These are phyloP conservation scores for Kregervanrija delftensis DNA, from an alignment of 805 yeast genomes.

Conservation along the genomic window DNA sequence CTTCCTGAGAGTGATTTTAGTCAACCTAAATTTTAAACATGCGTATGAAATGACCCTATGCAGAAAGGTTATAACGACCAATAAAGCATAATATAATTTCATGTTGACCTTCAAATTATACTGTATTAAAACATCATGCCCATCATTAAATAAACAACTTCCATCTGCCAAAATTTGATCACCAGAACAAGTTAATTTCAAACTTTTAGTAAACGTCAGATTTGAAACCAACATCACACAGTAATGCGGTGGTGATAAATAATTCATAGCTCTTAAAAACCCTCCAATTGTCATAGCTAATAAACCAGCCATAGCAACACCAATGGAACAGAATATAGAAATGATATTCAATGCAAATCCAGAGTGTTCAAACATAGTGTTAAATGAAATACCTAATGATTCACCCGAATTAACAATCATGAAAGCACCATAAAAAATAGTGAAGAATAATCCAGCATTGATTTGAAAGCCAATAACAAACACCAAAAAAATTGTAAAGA, in stretches of 20 bases:
- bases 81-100: slow-evolving; percentile 31
- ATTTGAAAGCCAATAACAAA: slow-evolving; percentile 71
- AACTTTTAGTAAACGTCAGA: slow-evolving; percentile 45
- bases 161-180: slow-evolving; percentile 24
- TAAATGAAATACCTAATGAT: slow-evolving; percentile 74
- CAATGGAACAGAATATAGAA: slow-evolving; percentile 58
- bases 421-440: slow-evolving; percentile 47
- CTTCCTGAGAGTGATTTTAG: slow-evolving; percentile 13
- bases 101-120: slow-evolving; percentile 38
- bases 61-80: slow-evolving; percentile 33
- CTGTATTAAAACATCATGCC: slow-evolving; percentile 47
- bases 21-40: slow-evolving; percentile 18
- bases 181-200: slow-evolving; percentile 41
- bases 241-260: slow-evolving; percentile 71
- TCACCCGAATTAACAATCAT: slow-evolving; percentile 70
- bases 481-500: slow-evolving; percentile 57
- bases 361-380: slow-evolving; percentile 63
- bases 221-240: slow-evolving; percentile 57
- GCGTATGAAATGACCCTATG: slow-evolving; percentile 35
- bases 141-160: slow-evolving; percentile 44
- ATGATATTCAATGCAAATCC: slow-evolving; percentile 78
- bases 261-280: slow-evolving; percentile 65
- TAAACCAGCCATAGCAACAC: slow-evolving; percentile 79
- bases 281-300: slow-evolving; percentile 71
- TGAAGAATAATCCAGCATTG: slow-evolving; percentile 59